Conservation (phyloP, 1,139 yeast species). For the Lodderomyces orthopsilosis region DNA sequence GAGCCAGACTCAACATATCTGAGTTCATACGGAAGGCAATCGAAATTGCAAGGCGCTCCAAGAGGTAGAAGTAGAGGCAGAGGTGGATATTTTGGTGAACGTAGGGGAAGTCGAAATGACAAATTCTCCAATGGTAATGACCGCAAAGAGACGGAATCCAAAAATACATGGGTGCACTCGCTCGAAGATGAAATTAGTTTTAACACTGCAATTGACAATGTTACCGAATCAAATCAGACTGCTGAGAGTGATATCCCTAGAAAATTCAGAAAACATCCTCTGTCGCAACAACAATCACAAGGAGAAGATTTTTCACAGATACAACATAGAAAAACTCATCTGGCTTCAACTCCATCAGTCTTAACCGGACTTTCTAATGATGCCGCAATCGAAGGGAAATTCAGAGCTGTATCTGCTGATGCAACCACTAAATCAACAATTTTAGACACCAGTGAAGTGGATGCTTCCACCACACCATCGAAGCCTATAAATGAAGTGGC, state of each 20-base stretch:
- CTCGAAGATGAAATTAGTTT: neutral
- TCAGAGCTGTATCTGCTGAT: constrained; percentile 6
- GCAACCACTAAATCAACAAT: constrained; percentile 1
- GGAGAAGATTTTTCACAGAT: neutral
- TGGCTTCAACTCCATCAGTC: constrained; percentile 4
- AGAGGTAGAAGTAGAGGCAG: constrained; percentile 19
- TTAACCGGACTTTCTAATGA: neutral
- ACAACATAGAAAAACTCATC: constrained; percentile 2
- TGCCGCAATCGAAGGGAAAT: neutral
- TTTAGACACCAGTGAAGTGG: neutral
- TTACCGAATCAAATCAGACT: neutral
- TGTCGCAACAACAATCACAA: neutral
- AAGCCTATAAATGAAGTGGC: neutral
- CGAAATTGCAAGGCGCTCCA: constrained; percentile 7
- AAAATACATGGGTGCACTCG: neutral
- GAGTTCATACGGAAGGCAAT: neutral
- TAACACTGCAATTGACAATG: neutral
- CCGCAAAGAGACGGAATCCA: neutral
- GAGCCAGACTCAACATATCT: constrained; percentile 1
- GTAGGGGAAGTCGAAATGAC: neutral
- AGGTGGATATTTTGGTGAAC: constrained; percentile 12
- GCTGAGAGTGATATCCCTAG: constrained; percentile 4
- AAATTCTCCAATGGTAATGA: neutral
- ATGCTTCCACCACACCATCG: neutral
- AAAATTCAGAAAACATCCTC: constrained; percentile 4